phyloP scores from a whole-genome alignment of 345 rosid species.

The Brassica cretica region DNA sequence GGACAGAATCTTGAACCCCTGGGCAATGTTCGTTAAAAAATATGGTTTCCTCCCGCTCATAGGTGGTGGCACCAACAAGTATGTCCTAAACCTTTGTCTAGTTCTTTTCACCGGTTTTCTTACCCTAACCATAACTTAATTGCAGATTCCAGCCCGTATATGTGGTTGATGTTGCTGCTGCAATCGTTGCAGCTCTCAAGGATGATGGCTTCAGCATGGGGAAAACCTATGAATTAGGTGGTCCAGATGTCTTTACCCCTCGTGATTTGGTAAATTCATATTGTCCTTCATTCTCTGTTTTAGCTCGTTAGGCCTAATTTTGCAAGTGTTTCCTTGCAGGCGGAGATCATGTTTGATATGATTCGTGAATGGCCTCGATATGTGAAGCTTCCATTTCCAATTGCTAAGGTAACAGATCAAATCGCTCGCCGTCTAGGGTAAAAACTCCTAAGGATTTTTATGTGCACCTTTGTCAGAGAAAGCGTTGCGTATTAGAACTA shows the following conservation, averaged over 20 bases:
- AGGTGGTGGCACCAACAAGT: constrained; percentile 88
- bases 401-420: constrained; percentile 74
- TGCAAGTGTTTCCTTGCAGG: constrained; percentile 53
- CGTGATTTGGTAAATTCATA: constrained; percentile 71
- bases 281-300: constrained; percentile 17
- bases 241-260: constrained; percentile 76
- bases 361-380: constrained; percentile 96
- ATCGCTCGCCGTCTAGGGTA: constrained; percentile 18
- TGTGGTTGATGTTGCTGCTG: constrained; percentile 96
- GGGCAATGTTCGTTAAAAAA: constrained; percentile 83
- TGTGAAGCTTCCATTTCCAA: constrained; percentile 79
- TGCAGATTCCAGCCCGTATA: constrained; percentile 95
- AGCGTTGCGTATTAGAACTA: background rate
- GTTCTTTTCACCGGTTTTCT: background rate
- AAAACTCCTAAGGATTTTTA: background rate
- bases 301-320: constrained; percentile 28
- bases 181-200: constrained; percentile 78
- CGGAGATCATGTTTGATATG: constrained; percentile 78
- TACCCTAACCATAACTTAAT: constrained; percentile 32
- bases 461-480: background rate
- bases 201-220: constrained; percentile 97
- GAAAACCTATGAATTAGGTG: constrained; percentile 91
- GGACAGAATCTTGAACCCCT: constrained; percentile 80
- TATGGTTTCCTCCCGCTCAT: constrained; percentile 78
- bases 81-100: constrained; percentile 37